Evolutionary conservation across 176 grass and related monocot species (phyloP).

Genomic region (Canna indica): DNA sequence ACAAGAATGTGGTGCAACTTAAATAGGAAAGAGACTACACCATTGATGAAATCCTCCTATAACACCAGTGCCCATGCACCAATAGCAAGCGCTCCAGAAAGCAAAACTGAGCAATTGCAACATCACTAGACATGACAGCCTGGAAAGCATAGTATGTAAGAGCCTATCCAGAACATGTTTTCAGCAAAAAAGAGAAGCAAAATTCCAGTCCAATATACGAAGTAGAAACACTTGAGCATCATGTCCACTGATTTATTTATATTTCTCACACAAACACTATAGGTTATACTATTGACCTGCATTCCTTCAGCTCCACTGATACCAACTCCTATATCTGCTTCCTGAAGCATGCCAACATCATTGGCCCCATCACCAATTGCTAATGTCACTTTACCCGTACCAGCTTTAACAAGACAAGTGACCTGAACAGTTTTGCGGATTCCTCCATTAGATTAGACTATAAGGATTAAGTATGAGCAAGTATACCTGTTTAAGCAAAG

Average conservation of each 20-base stretch:
- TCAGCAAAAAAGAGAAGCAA: background rate
- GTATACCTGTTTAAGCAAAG: background rate
- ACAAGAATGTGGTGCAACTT: background rate
- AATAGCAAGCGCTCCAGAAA: slow-evolving; percentile 79
- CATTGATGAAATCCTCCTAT: slow-evolving; percentile 82
- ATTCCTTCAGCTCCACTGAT: slow-evolving; percentile 99
- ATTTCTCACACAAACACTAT: background rate
- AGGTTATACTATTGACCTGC: slow-evolving; percentile 50
- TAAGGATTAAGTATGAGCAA: background rate
- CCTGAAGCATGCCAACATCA: slow-evolving; percentile 99
- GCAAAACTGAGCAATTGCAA: slow-evolving; percentile 84
- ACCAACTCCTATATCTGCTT: slow-evolving; percentile 95
- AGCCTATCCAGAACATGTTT: background rate
- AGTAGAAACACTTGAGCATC: background rate
- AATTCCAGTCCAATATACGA: background rate
- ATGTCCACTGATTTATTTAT: background rate
- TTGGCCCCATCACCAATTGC: slow-evolving; percentile 97
- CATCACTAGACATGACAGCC: slow-evolving; percentile 95
- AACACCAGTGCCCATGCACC: slow-evolving; percentile 96
- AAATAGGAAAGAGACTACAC: slow-evolving; percentile 19
- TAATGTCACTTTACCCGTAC: slow-evolving; percentile 68
- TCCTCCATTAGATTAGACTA: background rate
- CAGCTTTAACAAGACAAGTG: slow-evolving; percentile 78
- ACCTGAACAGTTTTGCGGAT: slow-evolving; percentile 32
- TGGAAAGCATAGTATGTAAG: slow-evolving; percentile 15